phyloP scores from a whole-genome alignment of 2,329 filamentous ascomycete genomes.

The Clonostachys rosea region DNA sequence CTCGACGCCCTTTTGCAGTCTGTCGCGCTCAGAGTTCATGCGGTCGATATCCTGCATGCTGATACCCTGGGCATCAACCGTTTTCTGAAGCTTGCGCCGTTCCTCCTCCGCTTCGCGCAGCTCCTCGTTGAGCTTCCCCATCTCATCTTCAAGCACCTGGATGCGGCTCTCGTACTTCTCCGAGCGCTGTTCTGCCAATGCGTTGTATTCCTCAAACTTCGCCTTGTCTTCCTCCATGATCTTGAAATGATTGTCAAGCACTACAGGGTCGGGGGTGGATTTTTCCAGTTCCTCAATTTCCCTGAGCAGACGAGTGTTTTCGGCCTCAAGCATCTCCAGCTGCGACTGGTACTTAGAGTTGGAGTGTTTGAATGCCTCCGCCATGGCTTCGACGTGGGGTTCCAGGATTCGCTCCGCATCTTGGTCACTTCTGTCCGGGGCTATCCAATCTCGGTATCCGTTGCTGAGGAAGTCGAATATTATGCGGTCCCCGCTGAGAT shows the following conservation, averaged over 20 bases:
- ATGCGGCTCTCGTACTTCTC: constrained; percentile 84
- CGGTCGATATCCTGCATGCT: constrained; percentile 98
- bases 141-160: constrained; percentile 78
- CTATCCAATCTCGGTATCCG: constrained; percentile 90
- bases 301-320: constrained; percentile 73
- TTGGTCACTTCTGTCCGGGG: constrained; percentile 84
- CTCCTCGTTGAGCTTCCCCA: constrained; percentile 72
- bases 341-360: constrained; percentile 84
- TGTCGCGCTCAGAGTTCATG: constrained; percentile 93
- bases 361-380: constrained; percentile 75
- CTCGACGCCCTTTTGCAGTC: constrained; percentile 85
- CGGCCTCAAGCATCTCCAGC: constrained; percentile 78
- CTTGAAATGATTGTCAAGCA: constrained; percentile 84
- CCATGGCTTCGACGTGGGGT: constrained; percentile 86
- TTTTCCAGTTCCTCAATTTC: constrained; percentile 91
- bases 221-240: constrained; percentile 91
- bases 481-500: constrained; percentile 85
- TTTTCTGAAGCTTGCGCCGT: constrained; percentile 71
- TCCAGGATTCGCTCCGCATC: constrained; percentile 72
- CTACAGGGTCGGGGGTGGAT: constrained; percentile 74
- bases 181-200: constrained; percentile 74
- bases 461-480: constrained; percentile 89
- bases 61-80: constrained; percentile 89
- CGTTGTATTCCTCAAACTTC: constrained; percentile 96
- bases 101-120: constrained; percentile 80